Evolutionary conservation across 352 stramenopile species (phyloP).

Genomic region (Phytophthora citrophthora): DNA sequence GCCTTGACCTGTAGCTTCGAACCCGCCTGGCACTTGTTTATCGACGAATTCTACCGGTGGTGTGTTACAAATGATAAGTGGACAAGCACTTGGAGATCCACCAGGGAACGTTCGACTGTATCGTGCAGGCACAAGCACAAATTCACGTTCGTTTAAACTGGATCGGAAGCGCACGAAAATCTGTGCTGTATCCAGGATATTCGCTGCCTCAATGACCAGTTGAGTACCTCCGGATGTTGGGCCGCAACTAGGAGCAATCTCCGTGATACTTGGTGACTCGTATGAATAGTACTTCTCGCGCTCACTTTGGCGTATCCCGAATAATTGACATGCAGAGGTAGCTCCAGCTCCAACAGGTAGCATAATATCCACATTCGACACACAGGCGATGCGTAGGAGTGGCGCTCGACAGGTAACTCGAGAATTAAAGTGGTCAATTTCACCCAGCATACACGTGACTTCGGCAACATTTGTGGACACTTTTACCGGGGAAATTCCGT

Average conservation of each 20-base stretch:
- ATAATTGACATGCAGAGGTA: slow-evolving; percentile 32
- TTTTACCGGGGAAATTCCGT: slow-evolving; percentile 16
- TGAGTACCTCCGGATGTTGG: slow-evolving; percentile 58
- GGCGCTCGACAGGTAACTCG: slow-evolving; percentile 63
- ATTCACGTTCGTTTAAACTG: slow-evolving; percentile 65
- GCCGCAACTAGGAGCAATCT: slow-evolving; percentile 65
- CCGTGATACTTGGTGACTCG: slow-evolving; percentile 68
- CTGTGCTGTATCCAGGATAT: slow-evolving; percentile 75
- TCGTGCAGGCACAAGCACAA: slow-evolving; percentile 55
- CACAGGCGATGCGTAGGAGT: slow-evolving; percentile 50
- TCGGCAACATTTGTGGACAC: slow-evolving; percentile 33
- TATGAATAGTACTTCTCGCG: slow-evolving; percentile 72
- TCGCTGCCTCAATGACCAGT: slow-evolving; percentile 64
- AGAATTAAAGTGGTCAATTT: slow-evolving; percentile 57
- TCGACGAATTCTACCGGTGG: slow-evolving; percentile 66
- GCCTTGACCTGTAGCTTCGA: slow-evolving; percentile 10
- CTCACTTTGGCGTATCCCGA: slow-evolving; percentile 43
- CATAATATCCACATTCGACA: slow-evolving; percentile 54
- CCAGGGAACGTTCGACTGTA: slow-evolving; percentile 69
- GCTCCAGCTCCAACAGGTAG: slow-evolving; percentile 29
- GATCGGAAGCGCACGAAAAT: slow-evolving; percentile 82
- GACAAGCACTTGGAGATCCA: slow-evolving; percentile 52
- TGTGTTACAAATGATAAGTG: slow-evolving; percentile 66
- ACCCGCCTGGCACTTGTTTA: slow-evolving; percentile 20
- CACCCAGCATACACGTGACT: slow-evolving; percentile 42